Evolutionary conservation across 2,329 filamentous ascomycete genomes (phyloP).

Genomic region (Myriangium duriaei): DNA sequence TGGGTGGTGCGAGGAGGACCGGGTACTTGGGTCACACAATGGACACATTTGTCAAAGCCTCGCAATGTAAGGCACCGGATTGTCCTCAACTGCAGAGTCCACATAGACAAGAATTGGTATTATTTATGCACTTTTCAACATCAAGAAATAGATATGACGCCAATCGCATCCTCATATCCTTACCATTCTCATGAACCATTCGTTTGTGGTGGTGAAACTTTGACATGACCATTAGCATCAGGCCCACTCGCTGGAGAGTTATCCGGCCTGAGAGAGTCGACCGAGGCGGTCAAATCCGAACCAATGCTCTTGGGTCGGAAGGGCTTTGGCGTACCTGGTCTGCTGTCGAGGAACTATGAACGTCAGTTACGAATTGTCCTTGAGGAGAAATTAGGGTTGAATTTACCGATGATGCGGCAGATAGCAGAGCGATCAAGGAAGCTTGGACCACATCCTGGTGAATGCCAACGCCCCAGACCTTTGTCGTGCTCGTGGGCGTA

Average conservation of each 20-base stretch:
- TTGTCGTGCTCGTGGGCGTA: conserved; percentile 51
- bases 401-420: conserved; percentile 75
- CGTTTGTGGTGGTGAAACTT: conserved; percentile 17
- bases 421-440: conserved; percentile 72
- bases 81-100: too few relatives aligned
- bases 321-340: conserved; percentile 55
- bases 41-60: too few relatives aligned
- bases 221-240: conserved; percentile 20
- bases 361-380: neutral
- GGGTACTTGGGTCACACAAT: too few relatives aligned
- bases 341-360: conserved; percentile 56
- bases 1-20: too few relatives aligned
- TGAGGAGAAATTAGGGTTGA: too few relatives aligned
- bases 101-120: too few relatives aligned
- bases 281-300: conserved; percentile 20
- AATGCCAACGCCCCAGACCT: conserved; percentile 82
- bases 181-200: conserved; percentile 9
- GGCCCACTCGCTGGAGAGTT: conserved; percentile 20
- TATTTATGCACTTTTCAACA: too few relatives aligned
- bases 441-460: conserved; percentile 88
- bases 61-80: too few relatives aligned
- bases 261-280: conserved; percentile 19
- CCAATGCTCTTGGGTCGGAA: conserved; percentile 43
- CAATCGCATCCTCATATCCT: too few relatives aligned
- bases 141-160: too few relatives aligned